These are phyloP conservation scores for Komagataella kurtzmanii DNA, from an alignment of 805 yeast species.

Conservation along the genomic window DNA sequence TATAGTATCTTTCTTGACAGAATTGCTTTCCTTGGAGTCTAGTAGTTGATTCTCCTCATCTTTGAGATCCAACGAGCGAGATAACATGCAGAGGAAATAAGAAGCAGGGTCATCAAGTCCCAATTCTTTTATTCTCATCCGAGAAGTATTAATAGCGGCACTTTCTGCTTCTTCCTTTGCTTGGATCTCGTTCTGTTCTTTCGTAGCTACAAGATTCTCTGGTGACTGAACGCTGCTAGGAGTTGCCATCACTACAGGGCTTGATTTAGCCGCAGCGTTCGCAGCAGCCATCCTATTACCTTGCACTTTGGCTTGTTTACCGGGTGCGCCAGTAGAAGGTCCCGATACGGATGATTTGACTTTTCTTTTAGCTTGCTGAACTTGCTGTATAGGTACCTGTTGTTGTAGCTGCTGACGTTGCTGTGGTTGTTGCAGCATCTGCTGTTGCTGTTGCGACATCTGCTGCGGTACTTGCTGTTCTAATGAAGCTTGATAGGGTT, in stretches of 20 bases:
- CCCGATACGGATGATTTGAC: not conserved
- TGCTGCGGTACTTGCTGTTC: slow-evolving; percentile 12
- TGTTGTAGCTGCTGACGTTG: slow-evolving; percentile 14
- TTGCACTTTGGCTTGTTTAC: not conserved
- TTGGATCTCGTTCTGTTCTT: slow-evolving; percentile 16
- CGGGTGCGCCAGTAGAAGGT: not conserved
- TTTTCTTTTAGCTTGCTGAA: slow-evolving; percentile 6
- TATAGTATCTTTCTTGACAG: slow-evolving; percentile 3
- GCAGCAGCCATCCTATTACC: slow-evolving; percentile 7
- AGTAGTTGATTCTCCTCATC: slow-evolving; percentile 20
- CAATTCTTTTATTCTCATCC: slow-evolving; percentile 31
- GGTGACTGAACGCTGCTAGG: slow-evolving; percentile 11
- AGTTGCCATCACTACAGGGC: slow-evolving; percentile 4
- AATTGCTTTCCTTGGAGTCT: slow-evolving; percentile 8
- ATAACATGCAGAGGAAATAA: slow-evolving; percentile 36
- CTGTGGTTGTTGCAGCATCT: slow-evolving; percentile 9
- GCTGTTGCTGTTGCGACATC: slow-evolving; percentile 9
- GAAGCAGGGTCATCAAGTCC: slow-evolving; percentile 29
- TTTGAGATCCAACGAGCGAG: slow-evolving; percentile 33
- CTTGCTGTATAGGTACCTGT: slow-evolving; percentile 13
- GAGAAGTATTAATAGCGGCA: slow-evolving; percentile 22
- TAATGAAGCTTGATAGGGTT: slow-evolving; percentile 5
- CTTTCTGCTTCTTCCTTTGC: slow-evolving; percentile 14
- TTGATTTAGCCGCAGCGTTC: slow-evolving; percentile 3
- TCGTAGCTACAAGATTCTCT: slow-evolving; percentile 15